phyloP scores from a whole-genome alignment of 306 rosid genomes.

The Rubus parviflorus region DNA sequence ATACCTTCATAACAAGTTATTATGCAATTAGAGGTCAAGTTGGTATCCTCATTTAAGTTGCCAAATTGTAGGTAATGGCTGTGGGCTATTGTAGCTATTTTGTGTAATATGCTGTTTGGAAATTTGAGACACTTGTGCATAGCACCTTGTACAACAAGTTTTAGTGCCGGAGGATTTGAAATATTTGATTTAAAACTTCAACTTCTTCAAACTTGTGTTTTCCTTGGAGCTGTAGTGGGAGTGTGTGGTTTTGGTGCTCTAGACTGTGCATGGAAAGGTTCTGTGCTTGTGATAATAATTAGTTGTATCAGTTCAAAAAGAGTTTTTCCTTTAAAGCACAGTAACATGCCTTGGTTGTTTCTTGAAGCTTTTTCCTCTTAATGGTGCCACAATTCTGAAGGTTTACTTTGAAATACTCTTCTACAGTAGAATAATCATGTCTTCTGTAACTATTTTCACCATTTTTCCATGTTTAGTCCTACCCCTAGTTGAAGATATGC shows the following conservation, averaged over 20 bases:
- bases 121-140: neutral
- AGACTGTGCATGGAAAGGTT: neutral
- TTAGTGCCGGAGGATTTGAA: too few species aligned
- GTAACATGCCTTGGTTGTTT: neutral
- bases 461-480: neutral
- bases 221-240: neutral
- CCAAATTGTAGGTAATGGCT: neutral
- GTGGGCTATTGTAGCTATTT: too few species aligned
- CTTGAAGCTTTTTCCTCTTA: neutral
- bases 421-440: neutral
- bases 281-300: neutral
- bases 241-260: neutral
- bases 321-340: neutral
- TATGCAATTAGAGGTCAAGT: neutral
- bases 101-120: neutral
- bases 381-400: neutral
- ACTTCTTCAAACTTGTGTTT: neutral
- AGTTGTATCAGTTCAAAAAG: neutral
- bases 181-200: neutral
- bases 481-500: too few species aligned
- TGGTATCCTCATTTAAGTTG: neutral
- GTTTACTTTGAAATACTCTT: neutral
- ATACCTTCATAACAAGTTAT: neutral
- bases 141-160: neutral
- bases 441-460: neutral